These are phyloP conservation scores for Mycena sp. DNA, from an alignment of 1,284 basidiomycete genomes.

Conservation along the genomic window DNA sequence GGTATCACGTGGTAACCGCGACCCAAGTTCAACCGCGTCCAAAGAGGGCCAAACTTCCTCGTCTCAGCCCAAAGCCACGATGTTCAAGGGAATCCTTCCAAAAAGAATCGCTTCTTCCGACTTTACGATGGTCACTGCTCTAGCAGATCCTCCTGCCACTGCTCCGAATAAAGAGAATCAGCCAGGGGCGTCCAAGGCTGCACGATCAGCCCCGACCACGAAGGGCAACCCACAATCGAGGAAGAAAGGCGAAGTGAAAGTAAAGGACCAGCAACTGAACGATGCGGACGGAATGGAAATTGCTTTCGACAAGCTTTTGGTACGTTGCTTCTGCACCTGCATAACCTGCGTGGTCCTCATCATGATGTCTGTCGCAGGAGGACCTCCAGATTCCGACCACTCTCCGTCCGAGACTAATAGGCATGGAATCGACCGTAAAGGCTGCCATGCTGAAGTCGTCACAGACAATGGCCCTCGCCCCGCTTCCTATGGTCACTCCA, in stretches of 20 bases:
- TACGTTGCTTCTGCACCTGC: slow-evolving; percentile 44
- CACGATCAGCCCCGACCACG: slow-evolving; percentile 43
- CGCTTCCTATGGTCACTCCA: slow-evolving; percentile 45
- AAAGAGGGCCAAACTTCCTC: slow-evolving; percentile 3
- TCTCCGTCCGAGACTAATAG: slow-evolving; percentile 77
- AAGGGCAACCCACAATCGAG: slow-evolving; percentile 42
- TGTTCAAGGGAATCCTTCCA: slow-evolving; percentile 82
- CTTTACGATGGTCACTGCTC: slow-evolving; percentile 74
- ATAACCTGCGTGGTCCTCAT: neutral
- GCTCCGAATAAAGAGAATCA: slow-evolving; percentile 70
- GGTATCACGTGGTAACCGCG: slow-evolving; percentile 4
- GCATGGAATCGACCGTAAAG: slow-evolving; percentile 85
- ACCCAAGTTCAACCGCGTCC: slow-evolving; percentile 9
- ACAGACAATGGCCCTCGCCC: slow-evolving; percentile 65
- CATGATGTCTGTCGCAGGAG: slow-evolving; percentile 57
- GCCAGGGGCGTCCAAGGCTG: slow-evolving; percentile 43
- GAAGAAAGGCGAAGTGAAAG: slow-evolving; percentile 47
- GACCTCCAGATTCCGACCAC: slow-evolving; percentile 85
- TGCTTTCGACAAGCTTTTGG: slow-evolving; percentile 79
- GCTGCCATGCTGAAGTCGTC: slow-evolving; percentile 92
- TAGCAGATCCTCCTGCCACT: slow-evolving; percentile 53
- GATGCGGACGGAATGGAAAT: slow-evolving; percentile 54
- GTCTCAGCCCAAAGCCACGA: slow-evolving; percentile 39
- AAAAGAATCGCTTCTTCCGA: slow-evolving; percentile 70
- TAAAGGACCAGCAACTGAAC: slow-evolving; percentile 45